Evolutionary conservation across 768 basidiomycete genomes (phyloP).

Genomic region (Gelatoporia subvermispora): DNA sequence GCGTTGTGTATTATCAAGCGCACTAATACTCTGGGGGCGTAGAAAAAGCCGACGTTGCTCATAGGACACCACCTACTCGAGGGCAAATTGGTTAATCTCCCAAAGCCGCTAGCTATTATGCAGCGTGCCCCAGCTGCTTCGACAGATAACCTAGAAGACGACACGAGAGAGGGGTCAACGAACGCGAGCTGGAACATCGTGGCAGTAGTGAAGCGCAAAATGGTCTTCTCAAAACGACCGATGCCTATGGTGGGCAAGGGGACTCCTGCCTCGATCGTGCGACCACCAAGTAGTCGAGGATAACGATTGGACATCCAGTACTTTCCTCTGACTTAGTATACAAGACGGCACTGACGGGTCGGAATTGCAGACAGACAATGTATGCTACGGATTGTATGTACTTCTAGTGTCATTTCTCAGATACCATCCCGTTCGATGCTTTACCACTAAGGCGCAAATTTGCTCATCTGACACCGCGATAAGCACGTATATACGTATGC

Average conservation of each 20-base stretch:
- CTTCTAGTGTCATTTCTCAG: too few species aligned
- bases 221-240: conserved; percentile 78
- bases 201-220: conserved; percentile 75
- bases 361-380: too few species aligned
- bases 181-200: conserved; percentile 50
- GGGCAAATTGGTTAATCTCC: conserved; percentile 69
- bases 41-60: conserved; percentile 75
- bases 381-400: too few species aligned
- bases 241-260: conserved; percentile 51
- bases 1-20: neutral
- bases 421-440: too few species aligned
- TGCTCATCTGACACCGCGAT: too few species aligned
- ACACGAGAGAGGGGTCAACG: conserved; percentile 11
- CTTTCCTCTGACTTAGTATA: too few species aligned
- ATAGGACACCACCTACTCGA: conserved; percentile 92
- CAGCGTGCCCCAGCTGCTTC: conserved; percentile 28
- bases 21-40: neutral
- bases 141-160: conserved; percentile 15
- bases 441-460: too few species aligned
- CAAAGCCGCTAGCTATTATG: conserved; percentile 81
- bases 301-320: too few species aligned
- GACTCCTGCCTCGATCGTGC: neutral
- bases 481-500: too few species aligned
- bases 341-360: too few species aligned
- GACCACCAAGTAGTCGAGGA: too few species aligned